Percentiles rank a stretch among this genome's conserved stretches.
phyloP scores from a whole-genome alignment of 345 rosid genomes.

The Hirschfeldia incana region DNA sequence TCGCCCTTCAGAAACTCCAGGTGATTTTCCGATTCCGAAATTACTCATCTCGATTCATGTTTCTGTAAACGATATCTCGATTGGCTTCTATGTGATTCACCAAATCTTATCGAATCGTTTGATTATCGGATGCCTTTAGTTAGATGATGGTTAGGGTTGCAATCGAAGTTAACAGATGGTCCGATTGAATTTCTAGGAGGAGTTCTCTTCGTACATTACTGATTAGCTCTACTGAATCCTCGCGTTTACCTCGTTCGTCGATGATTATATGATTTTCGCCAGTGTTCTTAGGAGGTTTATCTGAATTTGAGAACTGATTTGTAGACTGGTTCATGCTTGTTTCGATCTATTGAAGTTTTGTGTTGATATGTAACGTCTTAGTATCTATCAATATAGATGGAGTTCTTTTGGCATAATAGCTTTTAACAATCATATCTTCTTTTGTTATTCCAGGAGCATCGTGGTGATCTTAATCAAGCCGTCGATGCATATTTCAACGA shows the following conservation, averaged over 20 bases:
- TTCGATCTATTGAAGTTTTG: background rate
- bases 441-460: slow-evolving; percentile 61
- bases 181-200: slow-evolving; percentile 1
- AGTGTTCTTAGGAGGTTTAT: background rate
- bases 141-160: background rate
- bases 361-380: background rate
- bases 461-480: slow-evolving; percentile 91
- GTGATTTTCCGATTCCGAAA: slow-evolving; percentile 43
- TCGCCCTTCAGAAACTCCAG: slow-evolving; percentile 73
- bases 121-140: background rate
- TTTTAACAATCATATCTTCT: background rate
- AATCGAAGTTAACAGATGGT: slow-evolving; percentile 7
- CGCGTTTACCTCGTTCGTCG: background rate
- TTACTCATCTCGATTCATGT: slow-evolving; percentile 11
- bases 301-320: slow-evolving; percentile 3
- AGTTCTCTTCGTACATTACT: slow-evolving; percentile 37
- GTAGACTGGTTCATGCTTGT: background rate
- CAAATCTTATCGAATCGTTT: slow-evolving; percentile 19
- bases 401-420: background rate
- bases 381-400: no score
- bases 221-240: slow-evolving; percentile 23
- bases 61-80: background rate
- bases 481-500: slow-evolving; percentile 85
- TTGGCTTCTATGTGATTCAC: background rate
- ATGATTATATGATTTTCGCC: slow-evolving; percentile 12